Conservation (phyloP, 345 rosid species). For the Eutrema yunnanense region DNA sequence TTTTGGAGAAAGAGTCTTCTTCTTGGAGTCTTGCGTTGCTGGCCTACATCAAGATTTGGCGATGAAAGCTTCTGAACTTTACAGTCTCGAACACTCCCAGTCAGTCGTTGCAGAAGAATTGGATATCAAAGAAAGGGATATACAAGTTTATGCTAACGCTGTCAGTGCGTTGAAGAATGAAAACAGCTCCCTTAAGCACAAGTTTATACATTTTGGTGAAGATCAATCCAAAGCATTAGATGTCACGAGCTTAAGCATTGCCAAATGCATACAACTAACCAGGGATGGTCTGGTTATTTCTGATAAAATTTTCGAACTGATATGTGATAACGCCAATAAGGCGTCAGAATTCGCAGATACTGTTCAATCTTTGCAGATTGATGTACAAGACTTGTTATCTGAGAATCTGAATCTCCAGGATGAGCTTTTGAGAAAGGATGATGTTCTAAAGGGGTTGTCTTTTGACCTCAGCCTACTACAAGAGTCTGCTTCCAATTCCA, state of each 20-base stretch:
- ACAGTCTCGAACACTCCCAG: constrained; percentile 42
- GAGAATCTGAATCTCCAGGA: constrained; percentile 51
- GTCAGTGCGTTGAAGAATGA: constrained; percentile 38
- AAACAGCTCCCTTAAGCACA: constrained; percentile 32
- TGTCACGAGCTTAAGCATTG: constrained; percentile 31
- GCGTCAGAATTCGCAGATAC: constrained; percentile 43
- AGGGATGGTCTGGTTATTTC: constrained; percentile 33
- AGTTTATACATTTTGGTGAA: constrained; percentile 27
- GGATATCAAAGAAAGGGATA: constrained; percentile 35
- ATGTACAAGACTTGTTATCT: constrained; percentile 43
- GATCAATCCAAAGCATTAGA: constrained; percentile 28
- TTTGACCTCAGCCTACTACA: constrained; percentile 87
- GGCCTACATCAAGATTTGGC: constrained; percentile 46
- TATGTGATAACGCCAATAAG: constrained; percentile 41
- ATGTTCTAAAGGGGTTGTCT: constrained; percentile 64
- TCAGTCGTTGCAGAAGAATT: constrained; percentile 40
- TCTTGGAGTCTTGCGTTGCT: constrained; percentile 44
- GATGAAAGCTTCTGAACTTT: constrained; percentile 43
- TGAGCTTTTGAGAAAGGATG: constrained; percentile 79
- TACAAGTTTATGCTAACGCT: constrained; percentile 31
- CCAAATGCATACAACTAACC: constrained; percentile 36
- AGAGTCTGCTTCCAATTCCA: constrained; percentile 77
- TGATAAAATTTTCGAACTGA: constrained; percentile 42
- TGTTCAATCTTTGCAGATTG: constrained; percentile 46
- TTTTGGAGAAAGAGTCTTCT: constrained; percentile 37